Evolutionary conservation across 2,329 filamentous ascomycete species (phyloP).

Genomic region (Penicillium corylophilum): DNA sequence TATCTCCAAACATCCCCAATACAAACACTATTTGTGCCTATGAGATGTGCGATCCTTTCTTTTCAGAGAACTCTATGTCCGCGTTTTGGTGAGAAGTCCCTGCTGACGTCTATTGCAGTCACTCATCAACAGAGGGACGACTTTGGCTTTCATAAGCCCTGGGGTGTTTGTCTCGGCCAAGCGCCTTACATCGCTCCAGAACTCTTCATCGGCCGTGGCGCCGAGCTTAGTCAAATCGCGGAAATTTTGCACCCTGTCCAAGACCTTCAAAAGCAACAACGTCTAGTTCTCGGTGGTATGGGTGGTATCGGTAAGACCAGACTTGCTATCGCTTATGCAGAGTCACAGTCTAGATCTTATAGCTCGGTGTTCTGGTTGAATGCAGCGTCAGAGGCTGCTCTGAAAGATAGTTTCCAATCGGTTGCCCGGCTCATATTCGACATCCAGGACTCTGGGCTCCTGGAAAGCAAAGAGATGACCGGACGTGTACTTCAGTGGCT

Average conservation of each 20-base stretch:
- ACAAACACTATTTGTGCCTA: too few species aligned
- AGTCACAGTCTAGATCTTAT: background rate
- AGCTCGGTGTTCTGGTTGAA: conserved; percentile 5
- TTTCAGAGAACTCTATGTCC: background rate
- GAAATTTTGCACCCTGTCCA: background rate
- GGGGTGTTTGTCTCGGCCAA: conserved; percentile 1
- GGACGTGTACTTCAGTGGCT: conserved; percentile 14
- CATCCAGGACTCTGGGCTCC: background rate
- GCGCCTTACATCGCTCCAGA: background rate
- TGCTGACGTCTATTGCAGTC: background rate
- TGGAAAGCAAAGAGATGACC: background rate
- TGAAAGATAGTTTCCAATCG: conserved; percentile 3
- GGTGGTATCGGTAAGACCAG: conserved; percentile 5
- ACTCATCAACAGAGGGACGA: background rate
- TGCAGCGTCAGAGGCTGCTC: conserved; percentile 1
- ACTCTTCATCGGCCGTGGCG: conserved; percentile 2
- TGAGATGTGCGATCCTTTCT: too few species aligned
- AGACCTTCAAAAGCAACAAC: background rate
- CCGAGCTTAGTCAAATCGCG: background rate
- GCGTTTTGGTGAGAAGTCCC: background rate
- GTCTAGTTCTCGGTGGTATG: conserved; percentile 5
- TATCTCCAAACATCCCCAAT: too few species aligned
- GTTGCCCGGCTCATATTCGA: conserved; percentile 2
- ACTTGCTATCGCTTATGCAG: conserved; percentile 9
- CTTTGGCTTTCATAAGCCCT: background rate